These are phyloP conservation scores for Apium graveolens DNA, from an alignment of 129 eudicot species.

Conservation along the genomic window DNA sequence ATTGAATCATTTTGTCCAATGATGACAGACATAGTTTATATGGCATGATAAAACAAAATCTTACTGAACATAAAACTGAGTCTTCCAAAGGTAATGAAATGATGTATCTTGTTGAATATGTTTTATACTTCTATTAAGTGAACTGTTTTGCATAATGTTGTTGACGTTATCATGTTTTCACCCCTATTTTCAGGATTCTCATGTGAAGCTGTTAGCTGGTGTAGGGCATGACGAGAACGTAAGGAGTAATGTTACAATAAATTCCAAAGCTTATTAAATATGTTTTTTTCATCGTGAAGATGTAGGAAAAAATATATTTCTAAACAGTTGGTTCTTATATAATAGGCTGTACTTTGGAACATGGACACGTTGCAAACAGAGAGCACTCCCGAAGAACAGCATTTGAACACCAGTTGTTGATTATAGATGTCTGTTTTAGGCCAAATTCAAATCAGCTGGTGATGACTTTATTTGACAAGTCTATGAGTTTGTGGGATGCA, in stretches of 20 bases:
- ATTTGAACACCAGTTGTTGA: conserved; percentile 59
- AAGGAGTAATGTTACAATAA: not conserved
- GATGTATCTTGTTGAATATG: not conserved
- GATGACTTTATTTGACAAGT: conserved; percentile 71
- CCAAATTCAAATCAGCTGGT: conserved; percentile 86
- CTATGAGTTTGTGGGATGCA: conserved; percentile 94
- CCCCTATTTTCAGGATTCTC: conserved; percentile 63
- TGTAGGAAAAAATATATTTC: not conserved
- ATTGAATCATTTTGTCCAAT: conserved; percentile 83
- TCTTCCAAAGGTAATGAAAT: conserved; percentile 82
- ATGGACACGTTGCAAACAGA: conserved; percentile 84
- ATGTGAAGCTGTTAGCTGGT: conserved; percentile 94
- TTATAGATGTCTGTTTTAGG: conserved; percentile 78
- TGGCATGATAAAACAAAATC: conserved; percentile 66
- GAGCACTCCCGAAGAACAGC: conserved; percentile 81
- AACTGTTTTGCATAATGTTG: not conserved
- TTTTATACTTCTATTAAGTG: not conserved
- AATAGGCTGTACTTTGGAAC: conserved; percentile 81
- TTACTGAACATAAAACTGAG: conserved; percentile 66
- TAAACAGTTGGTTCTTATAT: conserved; percentile 2
- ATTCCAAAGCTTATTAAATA: not conserved
- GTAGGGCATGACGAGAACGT: conserved; percentile 98
- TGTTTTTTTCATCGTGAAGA: not conserved
- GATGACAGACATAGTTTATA: conserved; percentile 74
- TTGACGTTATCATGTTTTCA: not conserved